A percentile compares a stretch with the other conserved stretches of the same genome.
phyloP scores from a whole-genome alignment of 768 basidiomycete species.

The Rickenella mellea region DNA sequence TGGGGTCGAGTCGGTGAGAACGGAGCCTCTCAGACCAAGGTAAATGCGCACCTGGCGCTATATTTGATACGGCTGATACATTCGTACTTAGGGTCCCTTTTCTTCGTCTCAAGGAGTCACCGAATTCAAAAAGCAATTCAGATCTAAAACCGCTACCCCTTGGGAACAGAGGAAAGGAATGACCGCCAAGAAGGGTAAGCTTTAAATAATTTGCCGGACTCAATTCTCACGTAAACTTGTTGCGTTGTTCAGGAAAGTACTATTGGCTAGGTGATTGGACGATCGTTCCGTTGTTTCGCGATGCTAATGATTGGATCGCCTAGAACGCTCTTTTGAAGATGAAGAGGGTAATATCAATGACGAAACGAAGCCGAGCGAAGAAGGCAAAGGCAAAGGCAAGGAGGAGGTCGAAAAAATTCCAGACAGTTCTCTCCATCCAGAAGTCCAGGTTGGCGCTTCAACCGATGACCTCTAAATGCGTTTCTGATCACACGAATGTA shows the following conservation, averaged over 20 bases:
- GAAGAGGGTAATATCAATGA: slow-evolving; percentile 14
- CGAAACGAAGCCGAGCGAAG: slow-evolving; percentile 14
- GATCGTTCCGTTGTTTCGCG: not conserved
- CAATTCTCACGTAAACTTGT: not conserved
- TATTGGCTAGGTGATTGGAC: slow-evolving; percentile 39
- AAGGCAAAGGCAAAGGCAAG: slow-evolving; percentile 19
- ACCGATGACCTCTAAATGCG: not conserved
- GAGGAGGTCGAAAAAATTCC: slow-evolving; percentile 29
- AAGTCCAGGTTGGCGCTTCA: slow-evolving; percentile 30
- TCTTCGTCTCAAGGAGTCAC: slow-evolving; percentile 25
- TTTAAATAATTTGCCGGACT: not conserved
- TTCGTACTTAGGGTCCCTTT: slow-evolving; percentile 37
- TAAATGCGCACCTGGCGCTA: slow-evolving; percentile 8
- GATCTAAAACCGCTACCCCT: slow-evolving; percentile 34
- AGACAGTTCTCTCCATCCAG: slow-evolving; percentile 31
- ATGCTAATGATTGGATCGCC: not conserved
- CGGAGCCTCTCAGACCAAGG: slow-evolving; percentile 41
- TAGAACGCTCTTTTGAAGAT: slow-evolving; percentile 45
- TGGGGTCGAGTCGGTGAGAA: slow-evolving; percentile 58
- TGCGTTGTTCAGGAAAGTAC: slow-evolving; percentile 42
- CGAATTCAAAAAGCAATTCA: slow-evolving; percentile 56
- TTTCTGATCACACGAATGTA: slow-evolving; percentile 10
- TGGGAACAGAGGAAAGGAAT: slow-evolving; percentile 46
- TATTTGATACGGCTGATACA: not conserved
- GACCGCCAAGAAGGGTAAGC: slow-evolving; percentile 38